Evolutionary conservation across 495 filamentous ascomycete species (phyloP).

Genomic region (Trichoderma erinaceum): DNA sequence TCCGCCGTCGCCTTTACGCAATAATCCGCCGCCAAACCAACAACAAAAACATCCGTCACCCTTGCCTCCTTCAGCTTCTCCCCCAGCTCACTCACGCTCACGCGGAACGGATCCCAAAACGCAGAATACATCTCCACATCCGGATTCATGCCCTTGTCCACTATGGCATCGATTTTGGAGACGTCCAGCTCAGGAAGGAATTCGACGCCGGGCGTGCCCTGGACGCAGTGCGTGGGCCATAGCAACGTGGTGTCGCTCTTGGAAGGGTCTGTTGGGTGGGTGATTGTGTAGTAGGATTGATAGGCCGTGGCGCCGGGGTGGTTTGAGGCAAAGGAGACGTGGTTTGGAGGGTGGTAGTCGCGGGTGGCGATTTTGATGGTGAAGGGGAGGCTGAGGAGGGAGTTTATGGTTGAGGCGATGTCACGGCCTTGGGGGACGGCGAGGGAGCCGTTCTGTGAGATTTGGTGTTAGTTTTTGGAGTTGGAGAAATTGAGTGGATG

Average conservation of each 20-base stretch:
- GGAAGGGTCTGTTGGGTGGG: constrained; percentile 57
- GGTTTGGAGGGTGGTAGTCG: constrained; percentile 79
- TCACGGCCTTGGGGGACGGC: constrained; percentile 66
- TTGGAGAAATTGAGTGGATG: no score
- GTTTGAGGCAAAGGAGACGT: constrained; percentile 86
- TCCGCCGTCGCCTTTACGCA: constrained; percentile 79
- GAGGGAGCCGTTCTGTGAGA: constrained; percentile 66
- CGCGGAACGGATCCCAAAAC: constrained; percentile 69
- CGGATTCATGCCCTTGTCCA: constrained; percentile 71
- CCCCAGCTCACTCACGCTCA: constrained; percentile 56
- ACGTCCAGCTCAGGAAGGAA: constrained; percentile 68
- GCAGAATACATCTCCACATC: constrained; percentile 87
- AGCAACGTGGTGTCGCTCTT: constrained; percentile 64
- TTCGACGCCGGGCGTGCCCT: constrained; percentile 63
- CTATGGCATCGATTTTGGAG: constrained; percentile 51
- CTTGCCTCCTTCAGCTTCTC: constrained; percentile 45
- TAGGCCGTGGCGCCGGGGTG: constrained; percentile 66
- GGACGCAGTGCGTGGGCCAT: constrained; percentile 89
- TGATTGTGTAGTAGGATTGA: constrained; percentile 52
- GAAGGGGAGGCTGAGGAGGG: constrained; percentile 68
- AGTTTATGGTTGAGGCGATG: constrained; percentile 66
- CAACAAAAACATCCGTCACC: constrained; percentile 74
- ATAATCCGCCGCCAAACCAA: constrained; percentile 81
- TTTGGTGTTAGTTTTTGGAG: background rate
- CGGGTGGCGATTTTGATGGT: constrained; percentile 70